Evolutionary conservation across 2,329 filamentous ascomycete genomes (phyloP).

Genomic region (Gliomastix tumulicola): DNA sequence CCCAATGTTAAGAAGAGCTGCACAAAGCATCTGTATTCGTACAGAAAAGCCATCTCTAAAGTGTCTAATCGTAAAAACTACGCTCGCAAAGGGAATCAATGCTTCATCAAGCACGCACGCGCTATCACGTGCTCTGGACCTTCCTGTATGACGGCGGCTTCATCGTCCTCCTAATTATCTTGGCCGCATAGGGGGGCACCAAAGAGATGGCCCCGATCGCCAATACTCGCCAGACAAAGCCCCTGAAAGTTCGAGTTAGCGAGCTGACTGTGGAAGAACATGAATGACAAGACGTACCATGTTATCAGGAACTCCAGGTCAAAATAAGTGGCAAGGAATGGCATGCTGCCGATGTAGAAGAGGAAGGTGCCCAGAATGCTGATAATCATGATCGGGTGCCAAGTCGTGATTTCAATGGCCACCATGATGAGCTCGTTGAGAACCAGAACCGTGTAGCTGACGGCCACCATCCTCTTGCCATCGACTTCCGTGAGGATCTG

Average conservation of each 20-base stretch:
- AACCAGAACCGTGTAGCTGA: constrained; percentile 86
- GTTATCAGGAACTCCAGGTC: constrained; percentile 74
- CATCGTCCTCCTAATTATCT: constrained; percentile 76
- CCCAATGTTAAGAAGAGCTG: not conserved
- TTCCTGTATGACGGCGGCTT: constrained; percentile 94
- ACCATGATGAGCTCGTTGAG: constrained; percentile 97
- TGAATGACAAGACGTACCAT: constrained; percentile 35
- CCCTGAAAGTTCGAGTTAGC: constrained; percentile 37
- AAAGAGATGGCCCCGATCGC: constrained; percentile 76
- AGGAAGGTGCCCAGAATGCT: constrained; percentile 75
- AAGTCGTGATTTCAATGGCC: constrained; percentile 90
- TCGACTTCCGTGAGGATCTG: constrained; percentile 80
- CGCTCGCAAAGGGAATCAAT: not conserved
- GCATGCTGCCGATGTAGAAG: constrained; percentile 75
- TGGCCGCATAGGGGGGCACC: constrained; percentile 80
- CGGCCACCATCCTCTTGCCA: constrained; percentile 70
- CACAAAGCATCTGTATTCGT: not conserved
- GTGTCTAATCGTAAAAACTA: too few species aligned
- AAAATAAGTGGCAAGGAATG: constrained; percentile 85
- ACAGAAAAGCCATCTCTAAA: too few species aligned
- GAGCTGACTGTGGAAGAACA: not conserved
- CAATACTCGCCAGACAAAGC: constrained; percentile 80
- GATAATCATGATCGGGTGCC: constrained; percentile 89
- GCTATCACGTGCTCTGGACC: constrained; percentile 66
- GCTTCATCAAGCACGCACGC: constrained; percentile 1